These are phyloP conservation scores for Solanum bulbocastanum DNA, from an alignment of 257 asterid species.

Conservation along the genomic window DNA sequence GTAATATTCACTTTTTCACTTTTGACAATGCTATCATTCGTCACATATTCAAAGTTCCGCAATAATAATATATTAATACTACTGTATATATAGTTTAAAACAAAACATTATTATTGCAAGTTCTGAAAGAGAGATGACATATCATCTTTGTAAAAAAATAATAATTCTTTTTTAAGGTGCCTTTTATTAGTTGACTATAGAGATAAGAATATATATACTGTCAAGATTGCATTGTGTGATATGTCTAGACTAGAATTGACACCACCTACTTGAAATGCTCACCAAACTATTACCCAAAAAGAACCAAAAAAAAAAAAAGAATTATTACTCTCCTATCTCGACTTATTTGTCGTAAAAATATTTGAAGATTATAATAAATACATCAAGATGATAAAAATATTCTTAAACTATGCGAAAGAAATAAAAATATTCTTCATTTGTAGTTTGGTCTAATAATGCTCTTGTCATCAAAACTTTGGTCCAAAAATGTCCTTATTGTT, in stretches of 20 bases:
- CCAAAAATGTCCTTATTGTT: no score
- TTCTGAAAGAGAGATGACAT: neutral
- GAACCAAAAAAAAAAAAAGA: no score
- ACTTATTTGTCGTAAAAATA: no score
- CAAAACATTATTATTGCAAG: neutral
- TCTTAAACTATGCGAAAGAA: no score
- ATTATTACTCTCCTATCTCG: neutral
- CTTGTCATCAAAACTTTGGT: no score
- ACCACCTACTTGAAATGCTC: neutral
- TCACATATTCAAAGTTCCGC: neutral
- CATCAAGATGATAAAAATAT: no score
- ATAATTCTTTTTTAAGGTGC: fast-evolving
- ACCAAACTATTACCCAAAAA: neutral
- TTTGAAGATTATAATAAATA: no score
- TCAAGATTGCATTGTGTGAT: neutral
- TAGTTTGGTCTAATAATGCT: no score
- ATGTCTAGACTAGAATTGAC: neutral
- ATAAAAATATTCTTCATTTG: no score
- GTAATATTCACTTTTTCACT: neutral
- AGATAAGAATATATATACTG: neutral
- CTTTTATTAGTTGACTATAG: no score
- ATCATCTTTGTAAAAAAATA: neutral
- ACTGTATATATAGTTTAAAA: neutral
- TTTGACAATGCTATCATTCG: neutral
- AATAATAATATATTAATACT: neutral